Evolutionary conservation across 2,329 filamentous ascomycete species (phyloP), one percentile per base, ranked within the genome.

Genomic region (Aspergillus cejpii): DNA sequence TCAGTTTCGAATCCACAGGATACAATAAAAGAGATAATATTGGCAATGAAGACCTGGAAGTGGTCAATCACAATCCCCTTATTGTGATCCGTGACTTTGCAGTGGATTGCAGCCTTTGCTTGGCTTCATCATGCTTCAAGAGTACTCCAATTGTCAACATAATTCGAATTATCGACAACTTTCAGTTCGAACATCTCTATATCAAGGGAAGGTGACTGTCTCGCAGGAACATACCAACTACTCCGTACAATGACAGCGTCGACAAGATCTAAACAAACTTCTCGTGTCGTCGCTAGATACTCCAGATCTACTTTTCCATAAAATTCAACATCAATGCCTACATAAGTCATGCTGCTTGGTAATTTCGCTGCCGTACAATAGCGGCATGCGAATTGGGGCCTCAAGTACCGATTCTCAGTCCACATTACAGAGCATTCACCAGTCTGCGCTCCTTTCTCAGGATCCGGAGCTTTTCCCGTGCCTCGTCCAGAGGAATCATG

Each of bases 401-500:
- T 20, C 38, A 17, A 8, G 23, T 17, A 20, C 31, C 31, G 11
- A 14, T 34, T 11, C 11, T 11, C 14, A 11, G 17, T 23, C 31
- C 41, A n/a, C 3, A 41, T 50, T 64, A 71, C 47, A 72, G 58
- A 26, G 60, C 44, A 50, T 66, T 74, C 44, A 66, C 64, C 44
- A 74, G 55, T 43, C 66, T 61, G 37, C 71, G 65, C 55, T 72
- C 67, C 58, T 74, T 74, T 28, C 70, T 65, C 47, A 74, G 53
- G 44, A 61, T 63, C 29, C 54, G 58, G 42, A 84, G 64, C 66
- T 79, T 78, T 56, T 66, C 61, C 15, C 82, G 68, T 12, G 74
- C 79, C 58, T 78, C 77, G 34, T 81, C 75, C 2, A 84, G 66
- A 10, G 78, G 77, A 26, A 84, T 66, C 59, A 83, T 71, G 52